phyloP scores from a whole-genome alignment of 805 yeast species.

The Babjeviella inositovora region DNA sequence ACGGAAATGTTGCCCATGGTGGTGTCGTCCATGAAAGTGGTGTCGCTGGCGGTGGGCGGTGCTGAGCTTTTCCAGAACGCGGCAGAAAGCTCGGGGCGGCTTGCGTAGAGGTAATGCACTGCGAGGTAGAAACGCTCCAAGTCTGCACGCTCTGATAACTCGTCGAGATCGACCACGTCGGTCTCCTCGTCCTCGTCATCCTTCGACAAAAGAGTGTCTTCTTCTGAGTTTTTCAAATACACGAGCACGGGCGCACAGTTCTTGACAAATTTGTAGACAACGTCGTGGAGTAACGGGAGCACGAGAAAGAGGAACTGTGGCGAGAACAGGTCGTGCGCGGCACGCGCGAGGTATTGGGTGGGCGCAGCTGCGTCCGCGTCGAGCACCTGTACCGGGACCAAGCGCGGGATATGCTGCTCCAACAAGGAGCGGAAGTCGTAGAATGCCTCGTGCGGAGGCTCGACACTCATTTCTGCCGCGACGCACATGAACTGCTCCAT shows the following conservation, averaged over 20 bases:
- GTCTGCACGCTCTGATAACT: constrained; percentile 61
- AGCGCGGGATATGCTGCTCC: constrained; percentile 49
- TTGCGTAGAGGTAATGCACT: constrained; percentile 49
- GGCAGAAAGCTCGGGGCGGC: constrained; percentile 38
- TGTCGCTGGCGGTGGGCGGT: constrained; percentile 2
- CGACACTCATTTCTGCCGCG: constrained; percentile 40
- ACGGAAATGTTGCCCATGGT: constrained; percentile 9
- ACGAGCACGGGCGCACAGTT: constrained; percentile 55
- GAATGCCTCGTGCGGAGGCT: too few relatives aligned
- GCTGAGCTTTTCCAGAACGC: constrained; percentile 59
- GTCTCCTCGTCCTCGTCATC: constrained; percentile 19
- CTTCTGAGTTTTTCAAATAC: constrained; percentile 56
- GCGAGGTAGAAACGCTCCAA: constrained; percentile 76
- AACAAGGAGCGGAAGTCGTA: constrained; percentile 54
- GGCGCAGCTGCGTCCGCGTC: constrained; percentile 30
- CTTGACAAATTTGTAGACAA: constrained; percentile 38
- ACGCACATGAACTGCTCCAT: constrained; percentile 50
- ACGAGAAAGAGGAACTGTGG: constrained; percentile 15
- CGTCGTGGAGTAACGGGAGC: constrained; percentile 26
- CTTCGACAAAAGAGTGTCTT: constrained; percentile 45
- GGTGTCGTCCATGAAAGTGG: constrained; percentile 18
- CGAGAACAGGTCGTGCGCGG: constrained; percentile 7
- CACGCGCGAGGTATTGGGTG: constrained; percentile 9
- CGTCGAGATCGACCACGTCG: constrained; percentile 41
- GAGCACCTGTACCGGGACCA: constrained; percentile 31